Evolutionary conservation across 176 grass and related monocot species (phyloP), one percentile per base, ranked within the genome.

Genomic region (Pontederia paniculata): DNA sequence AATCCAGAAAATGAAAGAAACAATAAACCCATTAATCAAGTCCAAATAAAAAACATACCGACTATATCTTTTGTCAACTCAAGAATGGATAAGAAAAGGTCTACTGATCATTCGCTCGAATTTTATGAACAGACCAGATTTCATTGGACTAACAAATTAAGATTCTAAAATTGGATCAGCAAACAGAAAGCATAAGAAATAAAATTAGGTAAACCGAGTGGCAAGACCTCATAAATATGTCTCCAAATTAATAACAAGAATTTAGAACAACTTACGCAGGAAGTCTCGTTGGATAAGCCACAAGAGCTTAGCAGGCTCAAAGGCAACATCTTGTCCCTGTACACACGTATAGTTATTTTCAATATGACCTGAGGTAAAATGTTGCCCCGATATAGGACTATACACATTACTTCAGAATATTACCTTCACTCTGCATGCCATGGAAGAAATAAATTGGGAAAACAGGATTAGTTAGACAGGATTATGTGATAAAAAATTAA

Each of bases 241-340:
- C 25, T 9, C 22, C 22, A 17, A n/a, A 16, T n/a, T 9, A 15
- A 59, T 10, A 16, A 5, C 13, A 51, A 37, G 53, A 23, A 77
- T 48, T 43, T 23, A 73, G 0, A 37, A 28, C 31, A 76, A 74
- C 80, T 84, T 80, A 90, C 91, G 65, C 3, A 89, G 79, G 48
- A 96, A 89, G 62, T 96, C 85, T 41, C 82, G 78, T 64, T 89
- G 85, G 55, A 96, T 96, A 69, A 95, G 73, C 89, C 89, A 88
- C 13, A 96, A 57, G 71, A 96, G 85, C 51, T 96, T 89, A 71
- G 86, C 82, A 64, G 86, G 85, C 52, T 87, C 86, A 83, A 96
- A 87, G 70, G 86, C 82, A 69, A 84, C 65, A 83, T 87, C 80
- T 74, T 89, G 79, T n/a, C 85, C 85, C 82, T 89, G 65, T 55